These are phyloP conservation scores for Arabidopsis lyrata DNA, from an alignment of 441 rosid genomes.

Conservation along the genomic window DNA sequence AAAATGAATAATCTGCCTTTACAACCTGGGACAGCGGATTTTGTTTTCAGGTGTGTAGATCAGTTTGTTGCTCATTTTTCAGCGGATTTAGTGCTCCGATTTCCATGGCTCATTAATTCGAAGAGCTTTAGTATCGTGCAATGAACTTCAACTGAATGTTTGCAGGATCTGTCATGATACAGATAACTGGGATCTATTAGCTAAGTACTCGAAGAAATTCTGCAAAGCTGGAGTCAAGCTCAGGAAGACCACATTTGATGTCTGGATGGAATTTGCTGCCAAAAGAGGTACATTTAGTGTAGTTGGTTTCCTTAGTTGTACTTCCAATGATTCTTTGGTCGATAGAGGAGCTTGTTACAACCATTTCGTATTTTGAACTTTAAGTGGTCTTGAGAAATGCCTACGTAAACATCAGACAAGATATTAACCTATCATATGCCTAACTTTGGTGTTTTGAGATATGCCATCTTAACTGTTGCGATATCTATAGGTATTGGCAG, in stretches of 20 bases:
- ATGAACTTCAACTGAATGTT: conserved; percentile 44
- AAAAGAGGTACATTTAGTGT: conserved; percentile 59
- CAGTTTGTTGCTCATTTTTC: neutral
- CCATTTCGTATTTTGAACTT: conserved; percentile 1
- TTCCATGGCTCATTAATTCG: neutral
- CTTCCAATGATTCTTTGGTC: conserved; percentile 2
- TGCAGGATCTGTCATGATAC: conserved; percentile 80
- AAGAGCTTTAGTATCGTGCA: conserved; percentile 26
- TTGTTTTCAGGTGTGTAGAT: conserved; percentile 66
- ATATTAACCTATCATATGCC: neutral
- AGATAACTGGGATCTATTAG: conserved; percentile 72
- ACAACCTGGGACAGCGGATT: conserved; percentile 86
- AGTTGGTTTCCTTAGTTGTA: conserved; percentile 12
- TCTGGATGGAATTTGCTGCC: conserved; percentile 87
- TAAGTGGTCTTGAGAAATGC: conserved; percentile 9
- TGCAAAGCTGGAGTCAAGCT: conserved; percentile 74
- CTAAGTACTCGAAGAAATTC: conserved; percentile 74
- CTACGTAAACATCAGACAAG: conserved; percentile 2
- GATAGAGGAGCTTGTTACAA: conserved; percentile 1
- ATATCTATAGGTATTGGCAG: neutral
- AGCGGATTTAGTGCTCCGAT: neutral
- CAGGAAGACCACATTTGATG: conserved; percentile 70
- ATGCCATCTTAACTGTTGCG: neutral
- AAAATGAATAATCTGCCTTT: conserved; percentile 60
- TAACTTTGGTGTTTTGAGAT: neutral